phyloP scores from a whole-genome alignment of 78 protist species.

The Dictyostelium brefeldianum region DNA sequence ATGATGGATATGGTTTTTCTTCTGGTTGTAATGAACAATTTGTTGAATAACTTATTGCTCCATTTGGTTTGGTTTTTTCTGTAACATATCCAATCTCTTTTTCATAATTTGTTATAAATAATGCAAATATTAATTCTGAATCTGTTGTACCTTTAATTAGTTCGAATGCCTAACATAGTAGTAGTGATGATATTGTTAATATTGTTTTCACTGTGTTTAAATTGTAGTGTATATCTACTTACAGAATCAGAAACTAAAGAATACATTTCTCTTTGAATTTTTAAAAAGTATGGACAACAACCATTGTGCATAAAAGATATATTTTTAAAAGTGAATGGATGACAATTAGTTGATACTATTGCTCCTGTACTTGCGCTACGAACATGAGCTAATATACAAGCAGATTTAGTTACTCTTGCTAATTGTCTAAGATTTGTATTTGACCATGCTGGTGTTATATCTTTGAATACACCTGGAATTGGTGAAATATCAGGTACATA shows the following conservation, averaged over 20 bases:
- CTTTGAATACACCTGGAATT: conserved; percentile 76
- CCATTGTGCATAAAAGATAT: conserved; percentile 73
- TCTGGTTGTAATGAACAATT: conserved; percentile 22
- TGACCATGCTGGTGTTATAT: conserved; percentile 82
- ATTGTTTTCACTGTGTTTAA: too few relatives aligned
- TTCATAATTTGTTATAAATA: conserved; percentile 74
- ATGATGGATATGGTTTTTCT: conserved; percentile 43
- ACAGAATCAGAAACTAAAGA: conserved; percentile 32
- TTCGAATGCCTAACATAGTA: conserved; percentile 38
- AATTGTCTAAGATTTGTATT: conserved; percentile 63
- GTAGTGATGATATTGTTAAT: too few relatives aligned
- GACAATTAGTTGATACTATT: conserved; percentile 63
- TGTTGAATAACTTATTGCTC: conserved; percentile 28
- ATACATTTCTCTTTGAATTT: conserved; percentile 4
- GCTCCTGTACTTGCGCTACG: conserved; percentile 75
- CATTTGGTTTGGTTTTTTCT: conserved; percentile 22
- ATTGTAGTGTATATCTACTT: not conserved
- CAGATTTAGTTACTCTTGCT: conserved; percentile 34
- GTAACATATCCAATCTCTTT: conserved; percentile 33
- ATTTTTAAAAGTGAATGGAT: conserved; percentile 72
- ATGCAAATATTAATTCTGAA: conserved; percentile 47
- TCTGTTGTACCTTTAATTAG: conserved; percentile 76
- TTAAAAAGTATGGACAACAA: conserved; percentile 28
- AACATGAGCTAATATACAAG: conserved; percentile 60
- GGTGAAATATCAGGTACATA: conserved; percentile 69